Evolutionary conservation across 345 rosid species (phyloP).

Genomic region (Melastoma malabathricum): DNA sequence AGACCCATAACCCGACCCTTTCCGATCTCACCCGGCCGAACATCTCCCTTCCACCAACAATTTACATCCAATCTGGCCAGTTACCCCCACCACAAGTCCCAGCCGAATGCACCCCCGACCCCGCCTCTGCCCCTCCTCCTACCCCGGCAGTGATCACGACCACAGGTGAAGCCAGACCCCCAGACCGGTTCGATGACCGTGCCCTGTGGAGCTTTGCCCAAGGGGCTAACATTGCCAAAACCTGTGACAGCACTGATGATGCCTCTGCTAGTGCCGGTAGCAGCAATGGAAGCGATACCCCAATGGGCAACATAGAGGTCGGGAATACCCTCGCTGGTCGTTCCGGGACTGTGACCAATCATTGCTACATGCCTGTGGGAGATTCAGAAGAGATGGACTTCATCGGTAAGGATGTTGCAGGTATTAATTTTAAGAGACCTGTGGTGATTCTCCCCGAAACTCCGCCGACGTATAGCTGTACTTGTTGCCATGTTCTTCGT

Average conservation of each 20-base stretch:
- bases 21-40: background rate
- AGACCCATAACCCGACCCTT: background rate
- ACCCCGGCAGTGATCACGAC: too few relatives aligned
- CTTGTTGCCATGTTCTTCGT: constrained; percentile 34
- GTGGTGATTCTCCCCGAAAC: constrained; percentile 16
- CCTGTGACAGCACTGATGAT: background rate
- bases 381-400: too few relatives aligned
- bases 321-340: background rate
- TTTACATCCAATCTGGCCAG: too few relatives aligned
- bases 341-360: background rate
- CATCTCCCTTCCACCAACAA: background rate
- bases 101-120: background rate
- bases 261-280: background rate
- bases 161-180: background rate
- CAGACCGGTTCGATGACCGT: background rate
- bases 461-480: constrained; percentile 23
- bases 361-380: too few relatives aligned
- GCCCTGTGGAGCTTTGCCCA: background rate
- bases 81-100: too few relatives aligned
- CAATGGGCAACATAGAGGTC: background rate
- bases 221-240: background rate
- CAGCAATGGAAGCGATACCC: background rate
- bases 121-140: background rate
- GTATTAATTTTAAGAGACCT: constrained; percentile 1
- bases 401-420: too few relatives aligned